phyloP scores from a whole-genome alignment of 805 yeast genomes.

The Vanderwaltozyma verrucispora region DNA sequence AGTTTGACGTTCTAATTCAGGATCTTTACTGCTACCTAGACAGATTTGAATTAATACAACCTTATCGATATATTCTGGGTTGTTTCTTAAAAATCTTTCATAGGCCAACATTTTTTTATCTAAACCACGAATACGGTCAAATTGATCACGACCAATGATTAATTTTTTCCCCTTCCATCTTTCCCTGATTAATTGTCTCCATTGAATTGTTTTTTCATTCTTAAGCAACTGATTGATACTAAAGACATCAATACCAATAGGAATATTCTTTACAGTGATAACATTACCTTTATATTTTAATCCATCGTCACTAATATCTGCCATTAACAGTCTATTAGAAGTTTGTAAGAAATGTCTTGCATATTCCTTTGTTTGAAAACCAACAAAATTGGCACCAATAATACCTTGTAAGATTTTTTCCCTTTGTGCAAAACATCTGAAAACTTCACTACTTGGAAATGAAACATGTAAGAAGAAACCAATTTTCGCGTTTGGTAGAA shows the following conservation, averaged over 20 bases:
- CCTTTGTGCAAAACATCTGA: conserved; percentile 87
- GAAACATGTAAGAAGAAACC: conserved; percentile 91
- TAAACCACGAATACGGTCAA: conserved; percentile 80
- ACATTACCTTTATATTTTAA: conserved; percentile 51
- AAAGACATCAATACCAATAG: conserved; percentile 72
- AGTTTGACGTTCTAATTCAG: conserved; percentile 61
- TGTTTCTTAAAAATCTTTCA: conserved; percentile 58
- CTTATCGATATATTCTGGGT: conserved; percentile 60
- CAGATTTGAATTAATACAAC: conserved; percentile 81
- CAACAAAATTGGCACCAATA: conserved; percentile 78
- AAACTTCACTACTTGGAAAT: conserved; percentile 92
- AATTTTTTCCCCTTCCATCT: conserved; percentile 65
- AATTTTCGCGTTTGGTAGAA: conserved; percentile 72
- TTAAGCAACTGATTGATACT: conserved; percentile 38
- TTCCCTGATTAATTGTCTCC: conserved; percentile 63
- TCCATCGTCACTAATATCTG: conserved; percentile 57
- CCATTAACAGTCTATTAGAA: conserved; percentile 69
- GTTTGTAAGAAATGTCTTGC: conserved; percentile 92
- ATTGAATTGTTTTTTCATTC: conserved; percentile 43
- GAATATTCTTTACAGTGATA: conserved; percentile 46
- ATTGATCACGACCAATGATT: conserved; percentile 80
- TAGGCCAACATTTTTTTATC: conserved; percentile 81
- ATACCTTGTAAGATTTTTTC: conserved; percentile 66
- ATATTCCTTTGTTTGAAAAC: conserved; percentile 88
- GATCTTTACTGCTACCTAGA: conserved; percentile 45